These are phyloP conservation scores for Cystobasidium pallidum DNA, from an alignment of 1,284 basidiomycete genomes.

Conservation along the genomic window DNA sequence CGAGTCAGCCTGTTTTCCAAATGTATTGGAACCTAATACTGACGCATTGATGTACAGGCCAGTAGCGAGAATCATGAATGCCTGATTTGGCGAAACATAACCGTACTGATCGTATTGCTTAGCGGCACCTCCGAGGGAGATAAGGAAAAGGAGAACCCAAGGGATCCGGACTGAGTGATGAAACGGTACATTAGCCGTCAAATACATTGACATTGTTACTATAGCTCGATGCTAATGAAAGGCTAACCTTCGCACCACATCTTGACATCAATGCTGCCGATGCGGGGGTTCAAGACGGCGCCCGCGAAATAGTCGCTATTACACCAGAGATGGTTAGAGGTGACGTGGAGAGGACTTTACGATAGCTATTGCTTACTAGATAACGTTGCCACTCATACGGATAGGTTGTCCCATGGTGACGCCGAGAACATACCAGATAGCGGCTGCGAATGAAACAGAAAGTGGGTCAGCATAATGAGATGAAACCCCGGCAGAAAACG, in stretches of 20 bases:
- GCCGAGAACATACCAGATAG: constrained; percentile 76
- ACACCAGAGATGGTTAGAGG: background rate
- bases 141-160: constrained; percentile 94
- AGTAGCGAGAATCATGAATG: constrained; percentile 93
- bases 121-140: constrained; percentile 87
- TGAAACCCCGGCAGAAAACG: background rate
- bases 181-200: no score
- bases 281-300: constrained; percentile 86
- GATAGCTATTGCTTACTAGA: constrained; percentile 63
- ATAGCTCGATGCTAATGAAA: no score
- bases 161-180: constrained; percentile 77
- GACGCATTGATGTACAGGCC: constrained; percentile 97
- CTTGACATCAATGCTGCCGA: constrained; percentile 93
- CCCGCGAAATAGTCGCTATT: constrained; percentile 70
- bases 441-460: constrained; percentile 63
- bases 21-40: background rate
- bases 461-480: background rate
- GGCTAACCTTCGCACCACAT: constrained; percentile 68
- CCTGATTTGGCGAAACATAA: constrained; percentile 94
- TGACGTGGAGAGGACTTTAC: background rate
- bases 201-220: no score
- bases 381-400: constrained; percentile 88
- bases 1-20: no score
- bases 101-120: constrained; percentile 94
- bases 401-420: constrained; percentile 74